phyloP scores from a whole-genome alignment of 2,329 filamentous ascomycete genomes.

The Fusarium sp. region DNA sequence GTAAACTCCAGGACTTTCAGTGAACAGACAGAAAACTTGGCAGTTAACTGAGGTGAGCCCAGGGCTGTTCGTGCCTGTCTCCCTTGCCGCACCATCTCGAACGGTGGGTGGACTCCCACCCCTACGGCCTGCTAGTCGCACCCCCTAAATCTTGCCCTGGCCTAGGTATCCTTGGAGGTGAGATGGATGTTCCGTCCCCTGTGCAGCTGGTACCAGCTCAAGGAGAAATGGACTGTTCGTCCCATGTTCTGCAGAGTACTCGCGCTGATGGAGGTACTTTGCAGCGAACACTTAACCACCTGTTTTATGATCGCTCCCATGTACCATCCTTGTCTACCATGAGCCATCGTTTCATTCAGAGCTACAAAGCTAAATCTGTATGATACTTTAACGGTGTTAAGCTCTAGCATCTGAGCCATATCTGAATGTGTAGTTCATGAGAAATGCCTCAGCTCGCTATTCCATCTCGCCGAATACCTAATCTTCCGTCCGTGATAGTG shows the following conservation, averaged over 20 bases:
- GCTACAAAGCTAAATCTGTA: conserved; percentile 12
- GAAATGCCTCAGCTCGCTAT: neutral
- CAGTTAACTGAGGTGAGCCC: neutral
- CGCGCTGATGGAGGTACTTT: neutral
- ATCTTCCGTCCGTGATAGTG: neutral
- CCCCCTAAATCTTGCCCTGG: conserved; percentile 12
- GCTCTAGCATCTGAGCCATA: neutral
- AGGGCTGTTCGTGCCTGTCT: conserved; percentile 19
- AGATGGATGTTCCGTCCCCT: conserved; percentile 13
- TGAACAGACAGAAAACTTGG: conserved; percentile 5
- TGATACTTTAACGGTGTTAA: conserved; percentile 1
- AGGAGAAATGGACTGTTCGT: conserved; percentile 33
- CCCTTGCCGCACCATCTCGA: conserved; percentile 41
- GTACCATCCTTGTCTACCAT: conserved; percentile 33
- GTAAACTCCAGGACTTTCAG: neutral
- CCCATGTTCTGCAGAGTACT: conserved; percentile 31
- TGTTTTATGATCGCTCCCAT: conserved; percentile 13
- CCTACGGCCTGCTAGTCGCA: conserved; percentile 25
- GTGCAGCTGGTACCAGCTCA: conserved; percentile 30
- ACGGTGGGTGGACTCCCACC: conserved; percentile 18
- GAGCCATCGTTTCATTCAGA: conserved; percentile 37
- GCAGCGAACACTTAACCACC: conserved; percentile 13
- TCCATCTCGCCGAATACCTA: neutral
- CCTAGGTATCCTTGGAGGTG: neutral
- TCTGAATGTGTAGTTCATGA: neutral